Conservation (phyloP, 257 asterid species). For the Euphrasia confusa region DNA sequence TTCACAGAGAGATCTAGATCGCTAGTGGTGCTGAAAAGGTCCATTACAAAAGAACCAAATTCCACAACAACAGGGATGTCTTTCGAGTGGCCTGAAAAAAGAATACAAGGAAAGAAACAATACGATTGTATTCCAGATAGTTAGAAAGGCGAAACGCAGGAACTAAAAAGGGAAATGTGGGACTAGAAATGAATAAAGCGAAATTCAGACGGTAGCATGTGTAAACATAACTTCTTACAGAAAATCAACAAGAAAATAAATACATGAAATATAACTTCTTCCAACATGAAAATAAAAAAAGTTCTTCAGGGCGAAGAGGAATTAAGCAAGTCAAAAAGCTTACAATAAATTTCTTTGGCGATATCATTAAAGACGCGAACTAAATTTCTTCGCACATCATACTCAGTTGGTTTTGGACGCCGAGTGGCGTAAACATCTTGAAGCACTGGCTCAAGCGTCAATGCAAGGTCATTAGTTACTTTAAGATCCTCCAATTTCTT, state of each 20-base stretch:
- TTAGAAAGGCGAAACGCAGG: background rate
- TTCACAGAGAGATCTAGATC: slow-evolving; percentile 87
- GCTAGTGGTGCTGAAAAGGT: slow-evolving; percentile 65
- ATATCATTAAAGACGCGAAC: slow-evolving; percentile 69
- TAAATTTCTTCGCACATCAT: slow-evolving; percentile 59
- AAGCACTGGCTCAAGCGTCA: slow-evolving; percentile 56
- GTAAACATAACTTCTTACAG: slow-evolving; percentile 16
- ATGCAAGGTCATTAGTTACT: slow-evolving; percentile 35
- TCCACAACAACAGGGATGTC: slow-evolving; percentile 68
- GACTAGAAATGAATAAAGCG: slow-evolving; percentile 1
- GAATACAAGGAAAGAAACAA: slow-evolving; percentile 10
- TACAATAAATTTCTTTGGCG: slow-evolving; percentile 80
- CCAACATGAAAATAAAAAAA: background rate
- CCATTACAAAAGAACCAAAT: slow-evolving; percentile 92
- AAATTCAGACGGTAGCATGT: slow-evolving; percentile 8
- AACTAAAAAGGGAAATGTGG: slow-evolving; percentile 9
- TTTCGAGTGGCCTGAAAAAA: slow-evolving; percentile 45
- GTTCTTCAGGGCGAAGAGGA: background rate
- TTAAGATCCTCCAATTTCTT: slow-evolving; percentile 43
- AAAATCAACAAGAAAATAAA: background rate
- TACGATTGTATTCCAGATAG: slow-evolving; percentile 5
- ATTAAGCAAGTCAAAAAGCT: slow-evolving; percentile 15
- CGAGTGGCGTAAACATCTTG: slow-evolving; percentile 45
- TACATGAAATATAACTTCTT: slow-evolving; percentile 6
- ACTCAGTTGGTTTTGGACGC: slow-evolving; percentile 61